These are phyloP conservation scores for Luffa aegyptiaca DNA, from an alignment of 306 rosid genomes.

Conservation along the genomic window DNA sequence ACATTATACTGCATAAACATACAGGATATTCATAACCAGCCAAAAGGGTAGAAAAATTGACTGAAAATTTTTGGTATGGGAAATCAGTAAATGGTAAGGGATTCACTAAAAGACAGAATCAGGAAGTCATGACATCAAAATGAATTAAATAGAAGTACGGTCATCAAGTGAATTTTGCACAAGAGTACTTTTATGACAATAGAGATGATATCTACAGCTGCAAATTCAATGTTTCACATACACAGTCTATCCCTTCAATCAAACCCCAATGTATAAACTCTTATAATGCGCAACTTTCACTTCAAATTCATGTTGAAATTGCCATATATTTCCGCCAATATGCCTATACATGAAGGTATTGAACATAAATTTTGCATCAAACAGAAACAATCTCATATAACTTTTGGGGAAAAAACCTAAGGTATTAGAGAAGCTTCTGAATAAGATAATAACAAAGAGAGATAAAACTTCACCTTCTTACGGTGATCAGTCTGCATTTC, in stretches of 20 bases:
- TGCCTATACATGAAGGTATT: background rate
- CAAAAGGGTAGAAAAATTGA: background rate
- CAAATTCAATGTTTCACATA: background rate
- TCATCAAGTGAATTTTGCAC: background rate
- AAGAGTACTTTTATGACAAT: background rate
- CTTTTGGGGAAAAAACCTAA: background rate
- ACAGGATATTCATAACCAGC: conserved; percentile 12
- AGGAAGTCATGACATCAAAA: conserved; percentile 17
- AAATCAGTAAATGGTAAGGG: background rate
- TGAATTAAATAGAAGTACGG: conserved; percentile 7
- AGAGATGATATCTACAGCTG: background rate
- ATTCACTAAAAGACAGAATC: background rate
- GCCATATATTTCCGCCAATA: background rate
- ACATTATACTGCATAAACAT: background rate
- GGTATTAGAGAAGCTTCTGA: background rate
- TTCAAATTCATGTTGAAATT: background rate
- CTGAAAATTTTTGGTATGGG: background rate
- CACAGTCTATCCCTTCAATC: background rate
- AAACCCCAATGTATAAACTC: background rate
- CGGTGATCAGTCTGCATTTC: conserved; percentile 75
- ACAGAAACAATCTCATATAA: background rate
- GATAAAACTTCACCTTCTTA: conserved; percentile 47
- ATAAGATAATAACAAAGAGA: conserved; percentile 4
- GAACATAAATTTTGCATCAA: background rate
- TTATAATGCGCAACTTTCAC: background rate